Conservation (phyloP, 1,284 basidiomycete species). For the Rhodotorula sp. region DNA sequence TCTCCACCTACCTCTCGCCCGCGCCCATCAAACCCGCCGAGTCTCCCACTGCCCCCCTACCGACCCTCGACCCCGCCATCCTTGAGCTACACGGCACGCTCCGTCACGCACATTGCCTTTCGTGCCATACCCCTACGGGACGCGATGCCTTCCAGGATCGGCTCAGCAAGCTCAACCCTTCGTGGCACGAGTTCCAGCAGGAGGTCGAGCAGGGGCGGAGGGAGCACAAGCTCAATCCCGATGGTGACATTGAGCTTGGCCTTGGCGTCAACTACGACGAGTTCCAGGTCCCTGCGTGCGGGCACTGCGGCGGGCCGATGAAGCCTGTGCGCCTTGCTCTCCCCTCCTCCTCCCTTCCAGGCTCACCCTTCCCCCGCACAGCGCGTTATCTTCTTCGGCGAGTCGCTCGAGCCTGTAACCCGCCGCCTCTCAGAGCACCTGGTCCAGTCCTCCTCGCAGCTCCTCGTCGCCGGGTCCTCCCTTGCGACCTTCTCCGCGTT, state of each 20-base stretch:
- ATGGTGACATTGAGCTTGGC: conserved; percentile 69
- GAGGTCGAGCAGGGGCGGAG: conserved; percentile 62
- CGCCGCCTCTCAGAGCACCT: conserved; percentile 30
- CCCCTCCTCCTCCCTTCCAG: too few species aligned
- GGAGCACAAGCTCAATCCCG: conserved; percentile 79
- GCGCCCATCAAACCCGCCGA: conserved; percentile 17
- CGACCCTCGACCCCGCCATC: conserved; percentile 54
- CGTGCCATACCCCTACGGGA: conserved; percentile 66
- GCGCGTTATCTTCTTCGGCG: conserved; percentile 43
- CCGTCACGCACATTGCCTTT: conserved; percentile 60
- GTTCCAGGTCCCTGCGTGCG: conserved; percentile 39
- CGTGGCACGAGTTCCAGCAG: conserved; percentile 71
- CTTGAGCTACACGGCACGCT: conserved; percentile 87
- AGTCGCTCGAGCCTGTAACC: conserved; percentile 37
- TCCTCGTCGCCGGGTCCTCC: conserved; percentile 82
- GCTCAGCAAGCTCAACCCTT: conserved; percentile 67
- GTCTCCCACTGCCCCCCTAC: conserved; percentile 53
- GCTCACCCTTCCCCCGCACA: neutral
- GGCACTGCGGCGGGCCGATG: conserved; percentile 32
- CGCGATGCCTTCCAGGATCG: conserved; percentile 72
- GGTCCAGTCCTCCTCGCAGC: conserved; percentile 63
- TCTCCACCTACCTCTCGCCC: conserved; percentile 32
- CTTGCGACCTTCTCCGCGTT: conserved; percentile 90
- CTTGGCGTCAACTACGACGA: conserved; percentile 38
- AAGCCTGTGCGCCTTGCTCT: conserved; percentile 27